These are phyloP conservation scores for Geotrichum reessii DNA, from an alignment of 1,139 yeast species.

Conservation along the genomic window DNA sequence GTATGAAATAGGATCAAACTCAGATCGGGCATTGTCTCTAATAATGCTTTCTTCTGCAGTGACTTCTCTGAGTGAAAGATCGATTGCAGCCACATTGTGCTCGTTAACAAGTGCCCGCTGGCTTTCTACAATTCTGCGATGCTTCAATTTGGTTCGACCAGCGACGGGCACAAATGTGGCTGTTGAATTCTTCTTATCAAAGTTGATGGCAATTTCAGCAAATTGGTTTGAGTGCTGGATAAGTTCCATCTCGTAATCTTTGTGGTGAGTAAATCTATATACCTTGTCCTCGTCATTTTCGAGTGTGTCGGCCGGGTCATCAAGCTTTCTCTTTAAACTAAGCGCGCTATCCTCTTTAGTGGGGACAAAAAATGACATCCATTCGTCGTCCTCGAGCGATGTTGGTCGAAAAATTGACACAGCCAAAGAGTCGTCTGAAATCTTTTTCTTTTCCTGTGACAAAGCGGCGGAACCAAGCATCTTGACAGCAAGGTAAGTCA, in stretches of 20 bases:
- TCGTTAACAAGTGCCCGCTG: slow-evolving; percentile 47
- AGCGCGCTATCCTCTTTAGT: slow-evolving; percentile 40
- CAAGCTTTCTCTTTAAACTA: slow-evolving; percentile 27
- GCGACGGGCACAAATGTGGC: slow-evolving; percentile 74
- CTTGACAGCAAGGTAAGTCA: slow-evolving; percentile 63
- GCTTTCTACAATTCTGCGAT: slow-evolving; percentile 64
- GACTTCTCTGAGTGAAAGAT: slow-evolving; percentile 64
- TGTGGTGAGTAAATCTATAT: slow-evolving; percentile 56
- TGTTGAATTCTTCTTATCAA: slow-evolving; percentile 50
- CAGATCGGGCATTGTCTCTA: slow-evolving; percentile 64
- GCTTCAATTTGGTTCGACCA: slow-evolving; percentile 75
- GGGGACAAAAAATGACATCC: slow-evolving; percentile 71
- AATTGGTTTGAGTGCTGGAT: slow-evolving; percentile 44
- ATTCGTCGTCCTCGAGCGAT: slow-evolving; percentile 67
- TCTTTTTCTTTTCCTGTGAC: slow-evolving; percentile 40
- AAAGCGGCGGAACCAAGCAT: slow-evolving; percentile 74
- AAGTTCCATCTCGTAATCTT: slow-evolving; percentile 77
- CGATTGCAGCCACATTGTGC: slow-evolving; percentile 45
- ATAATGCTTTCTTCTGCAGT: slow-evolving; percentile 60
- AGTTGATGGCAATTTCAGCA: slow-evolving; percentile 53
- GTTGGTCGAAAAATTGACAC: slow-evolving; percentile 73
- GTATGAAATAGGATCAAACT: slow-evolving; percentile 59
- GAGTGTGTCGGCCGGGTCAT: slow-evolving; percentile 30
- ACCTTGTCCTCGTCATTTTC: slow-evolving; percentile 42
- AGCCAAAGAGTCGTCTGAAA: slow-evolving; percentile 44